A percentile compares a stretch with the other conserved stretches of the same genome.
These are phyloP conservation scores for Marasmius fiardii DNA, from an alignment of 1,284 basidiomycete genomes.

Conservation along the genomic window DNA sequence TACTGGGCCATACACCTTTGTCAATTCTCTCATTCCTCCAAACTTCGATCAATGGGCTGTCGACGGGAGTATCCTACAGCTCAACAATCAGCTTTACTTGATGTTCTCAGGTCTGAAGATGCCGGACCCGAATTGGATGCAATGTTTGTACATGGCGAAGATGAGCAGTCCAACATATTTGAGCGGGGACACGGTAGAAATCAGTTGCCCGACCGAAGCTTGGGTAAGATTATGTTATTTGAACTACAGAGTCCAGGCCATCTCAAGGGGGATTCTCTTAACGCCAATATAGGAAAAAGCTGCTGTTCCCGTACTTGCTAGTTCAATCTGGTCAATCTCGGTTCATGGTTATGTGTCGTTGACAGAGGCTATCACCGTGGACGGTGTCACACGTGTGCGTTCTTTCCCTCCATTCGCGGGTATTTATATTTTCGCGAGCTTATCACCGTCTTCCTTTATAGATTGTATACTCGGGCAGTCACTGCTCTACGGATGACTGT, in stretches of 20 bases:
- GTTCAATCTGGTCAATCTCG: background rate
- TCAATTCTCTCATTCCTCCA: slow-evolving; percentile 16
- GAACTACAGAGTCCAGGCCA: background rate
- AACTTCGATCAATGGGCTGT: slow-evolving; percentile 21
- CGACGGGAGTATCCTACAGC: slow-evolving; percentile 17
- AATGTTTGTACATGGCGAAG: slow-evolving; percentile 15
- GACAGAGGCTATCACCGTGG: slow-evolving; percentile 16
- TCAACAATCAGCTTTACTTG: slow-evolving; percentile 15
- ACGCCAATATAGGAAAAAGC: slow-evolving; percentile 12
- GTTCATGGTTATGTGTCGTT: background rate
- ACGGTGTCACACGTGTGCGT: slow-evolving; percentile 15
- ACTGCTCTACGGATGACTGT: slow-evolving; percentile 19
- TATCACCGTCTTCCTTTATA: background rate
- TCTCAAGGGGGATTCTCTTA: background rate
- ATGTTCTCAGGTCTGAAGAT: slow-evolving; percentile 16
- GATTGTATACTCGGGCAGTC: slow-evolving; percentile 19
- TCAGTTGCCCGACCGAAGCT: slow-evolving; percentile 16
- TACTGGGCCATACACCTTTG: slow-evolving; percentile 16
- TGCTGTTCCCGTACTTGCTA: slow-evolving; percentile 12
- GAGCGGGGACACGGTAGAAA: slow-evolving; percentile 15
- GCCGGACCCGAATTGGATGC: slow-evolving; percentile 15
- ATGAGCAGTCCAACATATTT: slow-evolving; percentile 16
- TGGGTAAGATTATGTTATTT: slow-evolving; percentile 9
- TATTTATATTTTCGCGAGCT: too few species aligned
- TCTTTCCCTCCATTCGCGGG: background rate